phyloP scores from a whole-genome alignment of 2,329 filamentous ascomycete genomes.

The Talaromyces sp. region DNA sequence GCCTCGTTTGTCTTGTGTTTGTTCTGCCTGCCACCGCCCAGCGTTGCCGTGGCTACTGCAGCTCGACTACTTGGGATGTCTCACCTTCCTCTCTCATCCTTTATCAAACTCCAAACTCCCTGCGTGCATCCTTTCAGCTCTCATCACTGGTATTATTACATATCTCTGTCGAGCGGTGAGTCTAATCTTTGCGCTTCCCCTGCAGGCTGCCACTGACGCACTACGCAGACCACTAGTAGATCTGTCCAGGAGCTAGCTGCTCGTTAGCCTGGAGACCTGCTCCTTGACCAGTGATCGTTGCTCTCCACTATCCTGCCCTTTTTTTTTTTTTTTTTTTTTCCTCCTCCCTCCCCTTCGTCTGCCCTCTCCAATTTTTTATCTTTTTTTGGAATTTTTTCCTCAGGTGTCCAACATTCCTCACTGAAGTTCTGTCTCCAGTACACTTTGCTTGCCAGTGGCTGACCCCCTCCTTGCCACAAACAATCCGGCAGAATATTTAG shows the following conservation, averaged over 20 bases:
- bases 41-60: not conserved
- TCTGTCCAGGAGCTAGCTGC: not conserved
- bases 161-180: not conserved
- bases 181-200: not conserved
- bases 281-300: not conserved
- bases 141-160: no score
- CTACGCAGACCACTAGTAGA: not conserved
- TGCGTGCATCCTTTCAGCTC: not conserved
- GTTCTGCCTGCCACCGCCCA: not conserved
- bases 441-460: not conserved
- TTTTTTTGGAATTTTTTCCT: not conserved
- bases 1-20: not conserved
- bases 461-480: constrained; percentile 4
- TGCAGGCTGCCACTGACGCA: not conserved
- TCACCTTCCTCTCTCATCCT: not conserved
- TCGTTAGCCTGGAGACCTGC: not conserved
- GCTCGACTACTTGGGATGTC: not conserved
- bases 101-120: not conserved
- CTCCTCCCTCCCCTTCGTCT: not conserved
- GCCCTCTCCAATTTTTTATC: not conserved
- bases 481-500: constrained; percentile 5
- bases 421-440: not conserved
- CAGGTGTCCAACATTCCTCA: constrained; percentile 1
- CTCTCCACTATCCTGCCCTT: not conserved
- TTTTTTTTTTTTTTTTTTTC: not conserved